Evolutionary conservation across 192 early-diverging fungal genomes (phyloP), one percentile per base, ranked within the genome.

Genomic region (Backusella westeae): DNA sequence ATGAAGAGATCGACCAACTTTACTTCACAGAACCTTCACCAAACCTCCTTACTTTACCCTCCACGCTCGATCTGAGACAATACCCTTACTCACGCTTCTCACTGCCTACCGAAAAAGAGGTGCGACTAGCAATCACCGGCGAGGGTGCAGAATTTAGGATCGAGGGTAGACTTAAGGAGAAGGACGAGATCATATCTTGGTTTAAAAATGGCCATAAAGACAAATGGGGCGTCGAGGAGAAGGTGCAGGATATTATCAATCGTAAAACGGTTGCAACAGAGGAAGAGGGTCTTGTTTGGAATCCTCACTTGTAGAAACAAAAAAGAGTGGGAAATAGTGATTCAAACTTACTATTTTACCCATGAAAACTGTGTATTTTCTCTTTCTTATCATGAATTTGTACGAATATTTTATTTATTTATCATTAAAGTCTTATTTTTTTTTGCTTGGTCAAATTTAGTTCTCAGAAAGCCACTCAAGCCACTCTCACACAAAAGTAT

Each of bases 161-260:
- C 19, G 78, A 89, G 34, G 84, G 83, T 34, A 53, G 80, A 42
- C 44, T 81, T 26, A 66, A 89, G 77, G 86, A 84, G 6, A 63
- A 79, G 6, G 74, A 81, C 4, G 90, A 92, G 35, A 82, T 93
- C 10, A 66, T 90, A 0, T 78, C 83, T 36, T 93, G 89, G 77
- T 93, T 91, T 79, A 83, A 85, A 32, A 85, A 83, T 72, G 82
- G 89, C 77, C 82, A 80, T 46, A 81, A 67, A 29, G 71, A 80
- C 26, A 94, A 94, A 85, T 87, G 90, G 41, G 93, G 93, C 49
- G 87, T 91, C 7, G 74, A 72, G 14, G 85, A 91, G 74, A 93
- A 93, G 76, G 86, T 93, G 17, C 34, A 78, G 38, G 90, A 89
- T 74, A 81, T 92, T 29, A 78, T 92, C 53, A 80, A 84, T 38